Base-by-base conservation (phyloP, 2,329 filamentous ascomycete species). In the Celoporthe dispersa region DNA sequence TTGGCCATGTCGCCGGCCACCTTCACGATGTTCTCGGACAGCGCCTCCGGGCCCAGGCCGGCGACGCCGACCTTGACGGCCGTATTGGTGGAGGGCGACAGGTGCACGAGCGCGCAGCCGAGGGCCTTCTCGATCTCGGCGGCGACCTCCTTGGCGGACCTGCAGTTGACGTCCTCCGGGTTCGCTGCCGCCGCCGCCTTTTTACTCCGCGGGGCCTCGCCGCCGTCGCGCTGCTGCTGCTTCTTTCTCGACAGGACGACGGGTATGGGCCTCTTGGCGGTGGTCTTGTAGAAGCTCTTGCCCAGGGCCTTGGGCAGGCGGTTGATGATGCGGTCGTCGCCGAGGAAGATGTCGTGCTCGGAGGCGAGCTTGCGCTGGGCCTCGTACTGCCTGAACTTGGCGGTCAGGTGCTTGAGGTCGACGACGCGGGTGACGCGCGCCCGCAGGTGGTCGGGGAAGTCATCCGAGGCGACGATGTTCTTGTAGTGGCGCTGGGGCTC, bases 331-430 rank as follows among this genome's bases (percentile, higher is more conserved):
- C 96, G 87, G 78, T 97, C 93, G 79, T 99, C 96, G 66, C 92
- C 95, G 69, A 99, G 86, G 84, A 99, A 98, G 69, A 98, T 84
- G 79, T 98, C 96, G 81, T 98, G 94, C 80, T 97, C 93, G 60
- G 89, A 84, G 73, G 91, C 88, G 48, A 99, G 87, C 80, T 96
- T 93, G 73, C 96, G 87, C 81, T 93, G 90, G 67, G 89, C 90
- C 84, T 99, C 96, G 81, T 93, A 99, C 72, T 92, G 89, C 84
- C 92, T 91, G 86, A 92, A 98, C 84, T 96, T 95, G 75, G 91
- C 87, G 78, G 84, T 83, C 73, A 99, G 85, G 81, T 98, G 97
- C 76, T 87, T 86, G 74, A 94, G 84, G 76, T 94, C 94, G 76
- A 98, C 91, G 61, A 99, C 88, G 74, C 90, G 87, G 66, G 89